Conservation (phyloP, 257 asterid genomes). For the Lavandula angustifolia region DNA sequence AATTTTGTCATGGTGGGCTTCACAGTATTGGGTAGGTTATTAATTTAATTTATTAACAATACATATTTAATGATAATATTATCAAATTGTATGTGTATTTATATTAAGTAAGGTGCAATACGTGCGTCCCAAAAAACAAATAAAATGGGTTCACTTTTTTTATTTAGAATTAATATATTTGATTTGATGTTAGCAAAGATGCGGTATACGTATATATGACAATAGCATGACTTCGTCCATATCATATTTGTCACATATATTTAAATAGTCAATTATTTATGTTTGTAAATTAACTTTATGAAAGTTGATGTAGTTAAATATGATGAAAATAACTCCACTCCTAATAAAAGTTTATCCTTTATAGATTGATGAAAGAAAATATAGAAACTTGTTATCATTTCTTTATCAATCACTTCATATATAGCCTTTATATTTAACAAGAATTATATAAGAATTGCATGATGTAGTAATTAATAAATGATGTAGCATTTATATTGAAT, state of each 20-base stretch:
- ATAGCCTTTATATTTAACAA: neutral
- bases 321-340: too few species aligned
- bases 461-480: neutral
- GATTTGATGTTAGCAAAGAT: slow-evolving; percentile 19
- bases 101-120: neutral
- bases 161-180: slow-evolving; percentile 5
- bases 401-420: slow-evolving; percentile 10
- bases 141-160: slow-evolving; percentile 27
- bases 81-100: slow-evolving; percentile 1
- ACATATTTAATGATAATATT: neutral
- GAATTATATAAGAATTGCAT: neutral
- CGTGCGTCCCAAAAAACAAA: slow-evolving; percentile 31
- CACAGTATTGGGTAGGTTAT: neutral
- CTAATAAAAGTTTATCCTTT: neutral
- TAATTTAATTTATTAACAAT: neutral
- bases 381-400: neutral
- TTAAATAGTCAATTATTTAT: neutral
- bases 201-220: slow-evolving; percentile 30
- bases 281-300: neutral
- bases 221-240: slow-evolving; percentile 36
- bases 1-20: slow-evolving; percentile 46
- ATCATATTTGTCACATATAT: neutral
- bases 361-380: neutral
- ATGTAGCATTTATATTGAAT: neutral
- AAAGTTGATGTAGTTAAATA: too few species aligned